Percentiles rank a stretch among this genome's conserved stretches.
Evolutionary conservation across 176 grass and related monocot genomes (phyloP).

Genomic region (Dendrocalamus sinicus): DNA sequence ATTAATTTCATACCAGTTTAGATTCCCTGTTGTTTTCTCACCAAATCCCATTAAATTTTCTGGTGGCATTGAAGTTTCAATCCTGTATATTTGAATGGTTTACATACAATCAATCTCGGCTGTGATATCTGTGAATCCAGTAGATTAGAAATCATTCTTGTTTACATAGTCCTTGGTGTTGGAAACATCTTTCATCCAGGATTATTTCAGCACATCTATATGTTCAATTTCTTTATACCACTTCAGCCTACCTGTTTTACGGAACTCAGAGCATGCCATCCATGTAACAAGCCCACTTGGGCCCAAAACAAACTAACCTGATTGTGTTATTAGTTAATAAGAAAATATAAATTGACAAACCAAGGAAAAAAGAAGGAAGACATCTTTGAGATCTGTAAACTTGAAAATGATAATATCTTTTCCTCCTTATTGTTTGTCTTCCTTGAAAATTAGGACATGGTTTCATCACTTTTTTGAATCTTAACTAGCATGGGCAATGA

Average conservation of each 20-base stretch:
- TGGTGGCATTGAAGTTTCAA: slow-evolving; percentile 1
- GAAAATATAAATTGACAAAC: not conserved
- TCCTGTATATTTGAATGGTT: not conserved
- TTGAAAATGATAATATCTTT: slow-evolving; percentile 8
- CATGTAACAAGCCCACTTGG: not conserved
- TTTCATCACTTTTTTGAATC: not conserved
- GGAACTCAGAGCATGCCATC: slow-evolving; percentile 3
- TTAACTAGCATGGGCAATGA: not conserved
- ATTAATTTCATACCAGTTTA: not conserved
- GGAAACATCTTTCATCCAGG: not conserved
- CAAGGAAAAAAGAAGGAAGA: not conserved
- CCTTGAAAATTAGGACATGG: not conserved
- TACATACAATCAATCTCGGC: not conserved
- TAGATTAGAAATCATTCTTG: slow-evolving; percentile 2
- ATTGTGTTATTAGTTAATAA: not conserved
- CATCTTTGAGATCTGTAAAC: not conserved
- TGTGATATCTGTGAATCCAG: not conserved
- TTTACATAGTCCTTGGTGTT: slow-evolving; percentile 1
- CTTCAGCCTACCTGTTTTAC: not conserved
- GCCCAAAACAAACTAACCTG: not conserved
- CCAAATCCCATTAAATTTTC: slow-evolving; percentile 2
- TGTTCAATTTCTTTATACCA: not conserved
- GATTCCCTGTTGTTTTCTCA: not conserved
- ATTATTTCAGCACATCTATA: not conserved
- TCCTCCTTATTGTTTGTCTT: not conserved